Percentiles rank a stretch among this genome's conserved stretches.
These are phyloP conservation scores for Plectosphaerella cucumerina DNA, from an alignment of 2,329 filamentous ascomycete species.

Conservation along the genomic window DNA sequence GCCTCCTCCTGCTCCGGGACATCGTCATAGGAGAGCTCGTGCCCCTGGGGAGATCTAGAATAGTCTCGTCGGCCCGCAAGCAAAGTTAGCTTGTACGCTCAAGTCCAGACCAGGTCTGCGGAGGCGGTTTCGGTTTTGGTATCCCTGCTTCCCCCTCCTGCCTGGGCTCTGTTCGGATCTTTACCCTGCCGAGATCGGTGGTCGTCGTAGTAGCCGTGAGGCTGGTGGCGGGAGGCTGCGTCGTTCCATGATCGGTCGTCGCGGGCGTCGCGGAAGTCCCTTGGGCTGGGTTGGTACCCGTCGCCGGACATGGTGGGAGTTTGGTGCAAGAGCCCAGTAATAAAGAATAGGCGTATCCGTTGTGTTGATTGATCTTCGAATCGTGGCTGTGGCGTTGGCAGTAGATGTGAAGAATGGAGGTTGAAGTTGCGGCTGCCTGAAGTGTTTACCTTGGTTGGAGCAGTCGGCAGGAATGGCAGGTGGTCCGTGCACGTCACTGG, in stretches of 20 bases:
- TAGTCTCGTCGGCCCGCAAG: conserved; percentile 35
- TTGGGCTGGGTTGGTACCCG: no score
- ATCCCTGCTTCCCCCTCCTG: not conserved
- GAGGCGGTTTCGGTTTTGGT: not conserved
- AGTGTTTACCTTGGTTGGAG: no score
- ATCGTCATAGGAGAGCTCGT: conserved; percentile 29
- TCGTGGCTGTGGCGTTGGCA: no score
- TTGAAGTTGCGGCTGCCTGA: no score
- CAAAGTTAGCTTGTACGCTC: conserved; percentile 41
- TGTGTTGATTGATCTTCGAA: no score
- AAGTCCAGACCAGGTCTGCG: conserved; percentile 9
- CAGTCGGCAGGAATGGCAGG: no score
- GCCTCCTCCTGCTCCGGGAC: conserved; percentile 18
- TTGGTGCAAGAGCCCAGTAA: no score
- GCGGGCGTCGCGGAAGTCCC: no score
- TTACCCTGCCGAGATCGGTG: conserved; percentile 46
- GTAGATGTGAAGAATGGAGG: no score
- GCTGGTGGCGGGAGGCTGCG: conserved; percentile 2
- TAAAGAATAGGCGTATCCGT: no score
- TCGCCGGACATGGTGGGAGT: no score
- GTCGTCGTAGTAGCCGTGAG: conserved; percentile 29
- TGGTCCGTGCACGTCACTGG: no score
- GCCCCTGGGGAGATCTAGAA: conserved; percentile 38
- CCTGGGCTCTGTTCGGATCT: conserved; percentile 18
- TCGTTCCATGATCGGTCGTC: not conserved